These are phyloP conservation scores for Fusarium sp. DNA, from an alignment of 2,329 filamentous ascomycete genomes.

Conservation along the genomic window DNA sequence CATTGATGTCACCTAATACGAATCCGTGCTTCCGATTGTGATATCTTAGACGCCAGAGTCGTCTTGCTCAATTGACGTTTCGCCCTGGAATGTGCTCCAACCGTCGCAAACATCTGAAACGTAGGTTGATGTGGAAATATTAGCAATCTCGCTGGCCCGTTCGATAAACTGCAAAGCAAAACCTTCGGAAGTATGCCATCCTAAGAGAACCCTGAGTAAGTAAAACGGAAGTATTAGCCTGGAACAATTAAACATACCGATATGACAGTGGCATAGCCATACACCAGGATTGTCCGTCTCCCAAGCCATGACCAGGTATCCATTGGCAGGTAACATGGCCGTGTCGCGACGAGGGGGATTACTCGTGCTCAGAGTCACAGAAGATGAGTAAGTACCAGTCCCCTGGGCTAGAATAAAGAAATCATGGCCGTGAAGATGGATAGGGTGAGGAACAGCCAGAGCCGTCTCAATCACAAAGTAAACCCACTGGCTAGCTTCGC, in stretches of 20 bases:
- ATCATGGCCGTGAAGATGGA: constrained; percentile 56
- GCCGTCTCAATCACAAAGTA: constrained; percentile 49
- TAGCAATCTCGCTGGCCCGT: constrained; percentile 12
- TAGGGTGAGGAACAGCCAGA: constrained; percentile 49
- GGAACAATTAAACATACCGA: constrained; percentile 36
- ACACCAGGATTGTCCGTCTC: constrained; percentile 63
- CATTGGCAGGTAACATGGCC: constrained; percentile 59
- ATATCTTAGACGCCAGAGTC: constrained; percentile 7
- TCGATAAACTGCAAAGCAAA: constrained; percentile 19
- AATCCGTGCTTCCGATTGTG: too few relatives aligned
- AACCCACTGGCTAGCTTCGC: constrained; percentile 46
- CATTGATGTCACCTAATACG: too few relatives aligned
- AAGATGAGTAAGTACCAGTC: constrained; percentile 21
- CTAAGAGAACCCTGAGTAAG: neutral
- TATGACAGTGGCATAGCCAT: constrained; percentile 66
- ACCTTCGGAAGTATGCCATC: constrained; percentile 15
- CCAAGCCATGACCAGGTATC: constrained; percentile 64
- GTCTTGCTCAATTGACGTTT: constrained; percentile 8
- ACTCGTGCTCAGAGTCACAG: constrained; percentile 11
- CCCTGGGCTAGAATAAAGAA: constrained; percentile 49
- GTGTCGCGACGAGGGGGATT: constrained; percentile 67
- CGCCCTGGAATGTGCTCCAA: constrained; percentile 11
- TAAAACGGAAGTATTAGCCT: fast-evolving
- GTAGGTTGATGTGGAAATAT: constrained; percentile 7
- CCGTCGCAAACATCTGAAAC: constrained; percentile 18